These are phyloP conservation scores for Dioscorea dumetorum DNA, from an alignment of 106 monocot species.

Conservation along the genomic window DNA sequence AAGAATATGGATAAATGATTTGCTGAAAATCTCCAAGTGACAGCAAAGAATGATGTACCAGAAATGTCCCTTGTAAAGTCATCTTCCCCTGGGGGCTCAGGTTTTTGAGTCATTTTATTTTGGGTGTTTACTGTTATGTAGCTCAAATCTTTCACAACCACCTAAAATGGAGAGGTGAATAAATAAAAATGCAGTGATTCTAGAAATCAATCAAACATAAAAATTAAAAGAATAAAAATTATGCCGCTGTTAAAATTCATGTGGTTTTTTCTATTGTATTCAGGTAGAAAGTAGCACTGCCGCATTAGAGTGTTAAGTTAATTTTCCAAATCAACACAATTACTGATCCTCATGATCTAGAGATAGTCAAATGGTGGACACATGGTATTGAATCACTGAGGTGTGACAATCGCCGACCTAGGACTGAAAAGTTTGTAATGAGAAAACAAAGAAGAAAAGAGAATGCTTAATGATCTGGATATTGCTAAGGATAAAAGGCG, in stretches of 20 bases:
- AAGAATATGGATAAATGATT: neutral
- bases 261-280: neutral
- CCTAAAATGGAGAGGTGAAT: neutral
- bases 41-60: constrained; percentile 3
- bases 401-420: too few relatives aligned
- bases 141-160: constrained; percentile 25
- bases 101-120: constrained; percentile 7
- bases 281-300: too few relatives aligned
- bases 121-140: constrained; percentile 18
- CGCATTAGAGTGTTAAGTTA: too few relatives aligned
- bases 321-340: too few relatives aligned
- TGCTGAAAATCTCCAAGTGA: neutral
- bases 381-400: too few relatives aligned
- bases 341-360: too few relatives aligned
- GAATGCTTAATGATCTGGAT: neutral
- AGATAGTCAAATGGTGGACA: too few relatives aligned
- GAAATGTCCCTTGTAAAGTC: neutral
- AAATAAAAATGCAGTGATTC: neutral
- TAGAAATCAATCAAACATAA: neutral
- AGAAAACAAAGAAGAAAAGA: neutral
- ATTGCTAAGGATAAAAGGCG: neutral
- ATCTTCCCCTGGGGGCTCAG: neutral
- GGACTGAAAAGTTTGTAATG: neutral
- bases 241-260: neutral
- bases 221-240: neutral